Conservation (phyloP, 2,329 filamentous ascomycete species). For the Claviceps humidiphila region DNA sequence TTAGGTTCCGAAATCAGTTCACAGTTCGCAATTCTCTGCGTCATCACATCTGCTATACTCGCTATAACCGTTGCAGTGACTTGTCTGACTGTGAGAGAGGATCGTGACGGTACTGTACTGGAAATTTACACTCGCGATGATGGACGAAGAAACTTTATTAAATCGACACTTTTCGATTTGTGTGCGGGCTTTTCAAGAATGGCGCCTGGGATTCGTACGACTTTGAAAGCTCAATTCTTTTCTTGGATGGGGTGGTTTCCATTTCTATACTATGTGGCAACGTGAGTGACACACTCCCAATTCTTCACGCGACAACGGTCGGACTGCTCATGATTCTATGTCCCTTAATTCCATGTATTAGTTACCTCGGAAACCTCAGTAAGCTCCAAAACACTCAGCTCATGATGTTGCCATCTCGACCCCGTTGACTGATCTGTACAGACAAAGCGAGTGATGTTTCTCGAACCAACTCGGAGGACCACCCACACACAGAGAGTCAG, state of each 20-base stretch:
- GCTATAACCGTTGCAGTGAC: not conserved
- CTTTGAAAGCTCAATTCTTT: not conserved
- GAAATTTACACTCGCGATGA: not conserved
- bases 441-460: not conserved
- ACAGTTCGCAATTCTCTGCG: not conserved
- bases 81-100: not conserved
- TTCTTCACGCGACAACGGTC: not conserved
- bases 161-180: not conserved
- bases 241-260: constrained; percentile 2
- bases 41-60: not conserved
- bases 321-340: too few species aligned
- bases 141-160: not conserved
- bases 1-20: not conserved
- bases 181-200: not conserved
- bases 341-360: not conserved
- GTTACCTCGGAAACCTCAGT: not conserved
- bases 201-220: not conserved
- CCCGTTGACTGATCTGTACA: not conserved
- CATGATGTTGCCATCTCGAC: too few species aligned
- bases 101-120: not conserved
- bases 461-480: not conserved
- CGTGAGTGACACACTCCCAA: not conserved
- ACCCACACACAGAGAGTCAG: not conserved
- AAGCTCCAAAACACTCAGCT: not conserved
- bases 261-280: not conserved